These are phyloP conservation scores for Calocera cornea DNA, from an alignment of 768 basidiomycete genomes.

Conservation along the genomic window DNA sequence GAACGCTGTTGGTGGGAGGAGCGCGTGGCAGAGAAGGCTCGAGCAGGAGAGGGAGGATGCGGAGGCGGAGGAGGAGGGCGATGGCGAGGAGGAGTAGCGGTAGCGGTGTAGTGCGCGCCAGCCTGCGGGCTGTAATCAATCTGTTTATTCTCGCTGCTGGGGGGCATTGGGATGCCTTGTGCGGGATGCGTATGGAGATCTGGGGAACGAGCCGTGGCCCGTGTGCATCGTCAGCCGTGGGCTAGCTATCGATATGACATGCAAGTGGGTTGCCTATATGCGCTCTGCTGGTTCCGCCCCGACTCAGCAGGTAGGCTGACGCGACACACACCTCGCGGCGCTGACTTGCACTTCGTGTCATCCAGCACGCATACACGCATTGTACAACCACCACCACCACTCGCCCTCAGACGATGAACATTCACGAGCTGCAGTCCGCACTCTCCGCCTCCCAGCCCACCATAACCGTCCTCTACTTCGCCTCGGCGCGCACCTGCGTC, in stretches of 20 bases:
- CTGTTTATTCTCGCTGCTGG: too few species aligned
- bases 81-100: too few species aligned
- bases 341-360: not conserved
- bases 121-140: not conserved
- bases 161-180: too few species aligned
- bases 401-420: not conserved
- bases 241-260: too few species aligned
- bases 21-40: not conserved
- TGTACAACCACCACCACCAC: not conserved
- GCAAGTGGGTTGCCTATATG: too few species aligned
- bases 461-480: slow-evolving; percentile 36
- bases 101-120: too few species aligned
- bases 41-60: not conserved
- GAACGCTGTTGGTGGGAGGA: not conserved
- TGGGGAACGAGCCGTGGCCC: too few species aligned
- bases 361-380: not conserved
- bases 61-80: not conserved
- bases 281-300: not conserved
- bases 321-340: too few species aligned
- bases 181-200: too few species aligned
- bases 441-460: not conserved
- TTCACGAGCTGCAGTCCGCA: not conserved
- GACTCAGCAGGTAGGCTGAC: too few species aligned
- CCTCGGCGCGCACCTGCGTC: slow-evolving; percentile 57
- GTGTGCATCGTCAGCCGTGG: too few species aligned